A percentile compares a stretch with the other conserved stretches of the same genome.
Conservation (phyloP, 2,329 filamentous ascomycete genomes). For the Zarea fungicola region DNA sequence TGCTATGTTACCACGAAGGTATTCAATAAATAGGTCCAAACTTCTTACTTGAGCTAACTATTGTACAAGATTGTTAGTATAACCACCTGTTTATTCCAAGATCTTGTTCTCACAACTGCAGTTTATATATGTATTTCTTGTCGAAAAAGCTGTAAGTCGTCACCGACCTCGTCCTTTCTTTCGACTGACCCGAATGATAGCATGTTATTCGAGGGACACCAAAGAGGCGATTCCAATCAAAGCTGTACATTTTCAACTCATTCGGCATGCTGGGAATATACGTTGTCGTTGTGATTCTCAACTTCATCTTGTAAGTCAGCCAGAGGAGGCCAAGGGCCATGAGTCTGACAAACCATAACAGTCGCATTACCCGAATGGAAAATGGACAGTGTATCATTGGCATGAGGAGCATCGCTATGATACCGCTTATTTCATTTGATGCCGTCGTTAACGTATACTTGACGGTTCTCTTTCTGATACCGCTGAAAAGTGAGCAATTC, state of each 20-base stretch:
- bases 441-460: constrained; percentile 58
- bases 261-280: constrained; percentile 49
- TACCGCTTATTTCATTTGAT: constrained; percentile 58
- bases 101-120: constrained; percentile 17
- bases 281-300: constrained; percentile 46
- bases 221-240: constrained; percentile 49
- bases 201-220: constrained; percentile 52
- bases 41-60: neutral
- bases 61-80: constrained; percentile 26
- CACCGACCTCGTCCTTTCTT: neutral
- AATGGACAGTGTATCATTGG: constrained; percentile 56
- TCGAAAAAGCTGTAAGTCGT: constrained; percentile 56
- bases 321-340: neutral
- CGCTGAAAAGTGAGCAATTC: constrained; percentile 44
- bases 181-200: constrained; percentile 25
- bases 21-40: constrained; percentile 12
- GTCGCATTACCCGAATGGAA: constrained; percentile 52
- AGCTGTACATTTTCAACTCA: constrained; percentile 56
- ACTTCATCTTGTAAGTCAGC: constrained; percentile 52
- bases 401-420: constrained; percentile 52
- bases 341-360: constrained; percentile 19
- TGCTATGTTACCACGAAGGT: constrained; percentile 62
- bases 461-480: constrained; percentile 58
- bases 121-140: constrained; percentile 60
- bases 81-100: neutral